A percentile compares a stretch with the other conserved stretches of the same genome.
Evolutionary conservation across 2,329 filamentous ascomycete species (phyloP).

Genomic region (Alternaria postmessia): DNA sequence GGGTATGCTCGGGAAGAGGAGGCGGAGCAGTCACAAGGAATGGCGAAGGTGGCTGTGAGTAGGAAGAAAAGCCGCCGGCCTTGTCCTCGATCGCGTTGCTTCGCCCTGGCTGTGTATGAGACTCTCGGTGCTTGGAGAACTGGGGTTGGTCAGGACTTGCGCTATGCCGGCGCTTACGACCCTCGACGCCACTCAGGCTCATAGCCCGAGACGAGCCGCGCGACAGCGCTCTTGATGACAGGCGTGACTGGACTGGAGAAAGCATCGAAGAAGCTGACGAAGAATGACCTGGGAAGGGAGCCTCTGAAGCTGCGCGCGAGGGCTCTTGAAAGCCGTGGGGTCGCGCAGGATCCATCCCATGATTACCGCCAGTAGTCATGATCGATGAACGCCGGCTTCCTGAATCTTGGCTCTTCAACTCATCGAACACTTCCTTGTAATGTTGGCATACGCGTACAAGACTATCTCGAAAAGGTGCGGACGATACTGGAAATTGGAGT

Average conservation of each 20-base stretch:
- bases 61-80: background rate
- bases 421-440: background rate
- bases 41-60: background rate
- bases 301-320: background rate
- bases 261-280: background rate
- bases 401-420: background rate
- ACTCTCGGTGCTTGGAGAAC: background rate
- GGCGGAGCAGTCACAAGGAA: background rate
- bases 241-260: background rate
- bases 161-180: background rate
- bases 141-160: background rate
- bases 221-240: background rate
- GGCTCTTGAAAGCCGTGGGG: background rate
- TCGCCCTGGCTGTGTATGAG: background rate
- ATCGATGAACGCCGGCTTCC: background rate
- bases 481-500: background rate
- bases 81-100: background rate
- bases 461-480: background rate
- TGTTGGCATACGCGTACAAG: background rate
- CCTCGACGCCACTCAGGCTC: background rate
- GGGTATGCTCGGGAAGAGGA: background rate
- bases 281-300: background rate
- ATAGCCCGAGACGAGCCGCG: background rate
- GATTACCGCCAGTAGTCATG: background rate
- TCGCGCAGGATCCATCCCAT: background rate